phyloP scores from a whole-genome alignment of 177 flowering plant genomes.

The Vitis hybrid region DNA sequence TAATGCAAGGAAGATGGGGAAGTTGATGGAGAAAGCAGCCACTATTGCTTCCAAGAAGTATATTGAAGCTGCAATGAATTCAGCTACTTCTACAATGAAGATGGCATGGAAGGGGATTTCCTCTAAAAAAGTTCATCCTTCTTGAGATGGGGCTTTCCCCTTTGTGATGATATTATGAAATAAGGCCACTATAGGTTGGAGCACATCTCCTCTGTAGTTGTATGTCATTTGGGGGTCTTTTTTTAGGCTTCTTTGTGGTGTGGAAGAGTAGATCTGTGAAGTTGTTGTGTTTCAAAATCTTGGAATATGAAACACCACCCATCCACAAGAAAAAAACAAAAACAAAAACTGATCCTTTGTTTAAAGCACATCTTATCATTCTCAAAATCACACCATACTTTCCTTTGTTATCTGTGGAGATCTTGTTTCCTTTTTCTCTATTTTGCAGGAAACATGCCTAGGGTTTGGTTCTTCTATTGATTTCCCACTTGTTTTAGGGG shows the following conservation, averaged over 20 bases:
- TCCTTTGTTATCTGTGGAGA: no score
- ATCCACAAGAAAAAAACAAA: neutral
- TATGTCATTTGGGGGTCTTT: neutral
- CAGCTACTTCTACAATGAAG: conserved; percentile 76
- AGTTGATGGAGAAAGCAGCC: conserved; percentile 54
- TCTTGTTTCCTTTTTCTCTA: no score
- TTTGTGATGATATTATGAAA: neutral
- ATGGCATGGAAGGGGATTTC: conserved; percentile 63
- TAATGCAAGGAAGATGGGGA: conserved; percentile 53
- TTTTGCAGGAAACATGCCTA: no score
- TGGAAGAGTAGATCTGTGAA: neutral
- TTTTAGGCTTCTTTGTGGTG: neutral
- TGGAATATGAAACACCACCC: neutral
- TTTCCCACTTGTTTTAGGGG: no score
- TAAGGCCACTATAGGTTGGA: neutral
- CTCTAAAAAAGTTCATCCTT: conserved; percentile 70
- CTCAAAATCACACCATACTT: no score
- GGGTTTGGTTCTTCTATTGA: no score
- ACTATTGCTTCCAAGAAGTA: conserved; percentile 68
- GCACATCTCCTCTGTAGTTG: neutral
- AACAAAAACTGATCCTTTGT: no score
- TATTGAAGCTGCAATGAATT: conserved; percentile 61
- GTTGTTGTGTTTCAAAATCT: neutral
- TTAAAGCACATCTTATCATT: no score
- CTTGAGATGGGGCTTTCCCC: conserved; percentile 21